Evolutionary conservation across 345 rosid species (phyloP), one percentile per base, ranked within the genome.

Genomic region (Boechera divaricarpa): DNA sequence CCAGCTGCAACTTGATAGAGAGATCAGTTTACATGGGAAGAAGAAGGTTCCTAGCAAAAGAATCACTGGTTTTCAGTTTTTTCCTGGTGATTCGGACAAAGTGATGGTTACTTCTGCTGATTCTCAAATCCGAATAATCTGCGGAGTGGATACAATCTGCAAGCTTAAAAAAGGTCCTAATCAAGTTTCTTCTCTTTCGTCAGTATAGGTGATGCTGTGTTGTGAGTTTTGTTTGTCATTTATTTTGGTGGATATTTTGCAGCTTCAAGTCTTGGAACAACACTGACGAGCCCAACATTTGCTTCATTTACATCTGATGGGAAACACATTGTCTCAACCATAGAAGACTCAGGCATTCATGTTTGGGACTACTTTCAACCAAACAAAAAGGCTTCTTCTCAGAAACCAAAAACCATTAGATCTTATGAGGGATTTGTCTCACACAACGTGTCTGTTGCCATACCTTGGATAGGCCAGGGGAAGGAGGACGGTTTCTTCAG

Each of bases 231-330:
- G 41, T 67, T 21, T 38, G 31, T 5, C 10, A 31, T n/a, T 54
- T 53, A 2, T 4, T 48, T 65, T 64, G 69, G 42, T 62, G 49
- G 52, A 63, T 61, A 18, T 47, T 59, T 77, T 66, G 67, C 80
- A 86, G 85, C 82, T 52, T 81, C 88, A 65, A 86, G 91, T 57
- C 83, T 82, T 47, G 65, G 85, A 53, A 74, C 70, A 66, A 77
- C 89, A 6, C 85, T 84, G 81, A 86, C 85, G 79, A 86, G 81
- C 69, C 91, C 90, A 66, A 80, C 82, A 42, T 65, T 69, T 57
- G 95, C 97, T 21, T 80, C 87, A 12, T 90, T 91, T 76, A 88
- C 95, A 15, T 80, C 89, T 10, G 93, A 90, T 58, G 91, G 97
- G 60, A 90, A 86, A 63, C 95, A 91, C 75, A 75, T 91, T 1